Evolutionary conservation across 148 eudicot species (phyloP).

Genomic region (Dysphania ambrosioides): DNA sequence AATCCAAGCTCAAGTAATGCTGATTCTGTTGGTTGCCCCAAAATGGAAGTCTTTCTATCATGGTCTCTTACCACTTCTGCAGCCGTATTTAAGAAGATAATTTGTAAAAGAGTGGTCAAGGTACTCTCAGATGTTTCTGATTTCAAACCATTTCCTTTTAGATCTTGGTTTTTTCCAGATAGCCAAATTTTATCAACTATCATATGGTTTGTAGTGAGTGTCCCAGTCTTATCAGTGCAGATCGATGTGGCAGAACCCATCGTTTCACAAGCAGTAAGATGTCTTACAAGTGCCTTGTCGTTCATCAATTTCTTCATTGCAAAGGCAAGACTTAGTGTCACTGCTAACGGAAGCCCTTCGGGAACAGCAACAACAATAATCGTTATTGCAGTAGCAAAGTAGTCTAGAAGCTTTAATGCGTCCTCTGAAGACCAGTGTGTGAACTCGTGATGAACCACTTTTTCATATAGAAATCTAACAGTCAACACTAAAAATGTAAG

Average conservation of each 20-base stretch:
- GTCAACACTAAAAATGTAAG: slow-evolving; percentile 70
- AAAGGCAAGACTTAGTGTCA: slow-evolving; percentile 93
- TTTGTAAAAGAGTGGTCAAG: slow-evolving; percentile 47
- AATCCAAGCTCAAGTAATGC: slow-evolving; percentile 80
- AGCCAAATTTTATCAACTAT: slow-evolving; percentile 72
- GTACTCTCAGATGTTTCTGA: slow-evolving; percentile 38
- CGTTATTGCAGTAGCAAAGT: slow-evolving; percentile 87
- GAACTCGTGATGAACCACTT: slow-evolving; percentile 43
- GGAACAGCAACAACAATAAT: slow-evolving; percentile 97
- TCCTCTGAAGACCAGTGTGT: slow-evolving; percentile 69
- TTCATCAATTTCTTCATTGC: slow-evolving; percentile 91
- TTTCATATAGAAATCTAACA: slow-evolving; percentile 55
- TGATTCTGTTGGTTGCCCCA: slow-evolving; percentile 88
- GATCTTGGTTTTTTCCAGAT: slow-evolving; percentile 45
- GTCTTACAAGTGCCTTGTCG: slow-evolving; percentile 79
- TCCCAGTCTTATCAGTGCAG: slow-evolving; percentile 93
- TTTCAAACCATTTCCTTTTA: slow-evolving; percentile 35
- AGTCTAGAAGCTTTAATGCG: slow-evolving; percentile 64
- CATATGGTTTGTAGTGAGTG: slow-evolving; percentile 92
- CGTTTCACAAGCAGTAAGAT: slow-evolving; percentile 93
- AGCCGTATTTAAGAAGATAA: slow-evolving; percentile 68
- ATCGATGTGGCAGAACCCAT: slow-evolving; percentile 91
- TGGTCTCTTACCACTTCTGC: slow-evolving; percentile 72
- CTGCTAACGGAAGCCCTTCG: slow-evolving; percentile 93
- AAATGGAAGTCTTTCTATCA: slow-evolving; percentile 56